phyloP scores from a whole-genome alignment of 345 rosid genomes.

The Syzygium oleosum region DNA sequence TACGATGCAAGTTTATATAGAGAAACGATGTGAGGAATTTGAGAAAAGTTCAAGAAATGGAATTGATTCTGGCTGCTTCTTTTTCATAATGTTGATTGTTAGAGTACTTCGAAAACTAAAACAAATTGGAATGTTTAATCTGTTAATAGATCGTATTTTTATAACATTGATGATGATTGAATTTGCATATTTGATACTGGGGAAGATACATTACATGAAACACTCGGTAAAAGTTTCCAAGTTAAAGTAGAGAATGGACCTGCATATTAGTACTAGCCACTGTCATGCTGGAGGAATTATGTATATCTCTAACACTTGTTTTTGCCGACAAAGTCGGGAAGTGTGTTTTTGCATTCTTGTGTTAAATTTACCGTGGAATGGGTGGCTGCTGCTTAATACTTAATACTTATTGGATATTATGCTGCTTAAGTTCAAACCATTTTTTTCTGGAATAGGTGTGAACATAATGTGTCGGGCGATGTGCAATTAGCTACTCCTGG shows the following conservation, averaged over 20 bases:
- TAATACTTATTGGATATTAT: background rate
- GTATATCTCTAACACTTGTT: background rate
- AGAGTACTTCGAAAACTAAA: background rate
- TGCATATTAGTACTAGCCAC: background rate
- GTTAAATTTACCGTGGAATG: background rate
- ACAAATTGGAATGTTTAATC: background rate
- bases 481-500: background rate
- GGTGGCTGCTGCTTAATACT: background rate
- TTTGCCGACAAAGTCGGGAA: background rate
- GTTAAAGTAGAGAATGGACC: background rate
- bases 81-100: background rate
- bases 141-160: background rate
- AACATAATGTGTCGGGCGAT: background rate
- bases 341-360: background rate
- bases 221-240: background rate
- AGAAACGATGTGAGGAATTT: background rate
- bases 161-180: background rate
- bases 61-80: background rate
- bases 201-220: background rate
- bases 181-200: background rate
- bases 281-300: background rate
- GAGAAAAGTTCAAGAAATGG: background rate
- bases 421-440: background rate
- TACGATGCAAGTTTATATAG: background rate
- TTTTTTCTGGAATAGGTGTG: background rate